Evolutionary conservation across 148 eudicot species (phyloP).

Genomic region (Tetragonia tetragonoides): DNA sequence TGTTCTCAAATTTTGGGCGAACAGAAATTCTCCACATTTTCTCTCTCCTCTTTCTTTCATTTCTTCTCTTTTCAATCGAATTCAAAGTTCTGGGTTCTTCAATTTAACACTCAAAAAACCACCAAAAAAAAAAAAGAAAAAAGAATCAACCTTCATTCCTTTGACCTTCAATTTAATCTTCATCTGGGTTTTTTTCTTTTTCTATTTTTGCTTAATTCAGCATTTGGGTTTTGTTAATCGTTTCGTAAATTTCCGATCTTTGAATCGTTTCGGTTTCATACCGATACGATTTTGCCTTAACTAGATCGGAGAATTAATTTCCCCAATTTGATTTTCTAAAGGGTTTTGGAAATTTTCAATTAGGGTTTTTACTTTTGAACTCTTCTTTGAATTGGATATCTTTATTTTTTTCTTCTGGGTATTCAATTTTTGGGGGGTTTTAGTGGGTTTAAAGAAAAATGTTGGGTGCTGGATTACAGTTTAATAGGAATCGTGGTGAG

Average conservation of each 20-base stretch:
- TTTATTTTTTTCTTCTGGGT: neutral
- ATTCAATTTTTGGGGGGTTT: conserved; percentile 17
- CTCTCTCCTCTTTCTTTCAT: conserved; percentile 8
- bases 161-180: conserved; percentile 1
- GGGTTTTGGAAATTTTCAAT: neutral
- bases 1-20: too few species aligned
- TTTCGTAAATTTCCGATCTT: conserved; percentile 11
- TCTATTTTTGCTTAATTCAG: neutral
- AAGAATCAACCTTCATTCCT: neutral
- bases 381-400: too few species aligned
- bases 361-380: conserved; percentile 1
- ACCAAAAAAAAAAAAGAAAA: too few species aligned
- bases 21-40: neutral
- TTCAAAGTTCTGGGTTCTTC: neutral
- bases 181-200: neutral
- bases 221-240: neutral
- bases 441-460: conserved; percentile 23
- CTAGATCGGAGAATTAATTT: neutral
- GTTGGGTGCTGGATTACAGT: conserved; percentile 72
- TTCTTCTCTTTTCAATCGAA: neutral
- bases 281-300: conserved; percentile 14
- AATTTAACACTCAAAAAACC: neutral
- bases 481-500: conserved; percentile 48
- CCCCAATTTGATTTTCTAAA: neutral
- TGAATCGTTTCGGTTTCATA: conserved; percentile 11